phyloP scores from a whole-genome alignment of 345 rosid species.

The Raphanus sativus region DNA sequence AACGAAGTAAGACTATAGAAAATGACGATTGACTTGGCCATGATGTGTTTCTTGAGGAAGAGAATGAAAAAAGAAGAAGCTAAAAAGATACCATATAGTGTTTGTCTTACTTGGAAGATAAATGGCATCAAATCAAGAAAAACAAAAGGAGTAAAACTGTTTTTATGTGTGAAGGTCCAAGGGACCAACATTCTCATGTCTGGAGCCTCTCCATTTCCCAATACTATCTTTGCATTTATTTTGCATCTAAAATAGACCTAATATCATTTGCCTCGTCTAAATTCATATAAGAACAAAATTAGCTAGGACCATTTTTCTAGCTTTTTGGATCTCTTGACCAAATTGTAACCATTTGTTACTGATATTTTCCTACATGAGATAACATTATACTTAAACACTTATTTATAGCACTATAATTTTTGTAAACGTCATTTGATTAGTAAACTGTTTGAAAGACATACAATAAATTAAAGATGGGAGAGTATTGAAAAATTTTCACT shows the following conservation, averaged over 20 bases:
- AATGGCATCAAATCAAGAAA: conserved; percentile 18
- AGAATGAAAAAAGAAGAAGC: not conserved
- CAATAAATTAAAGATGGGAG: too few species aligned
- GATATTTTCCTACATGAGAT: not conserved
- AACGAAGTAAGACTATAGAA: conserved; percentile 15
- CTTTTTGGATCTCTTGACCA: conserved; percentile 6
- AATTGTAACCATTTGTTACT: not conserved
- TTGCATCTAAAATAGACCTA: not conserved
- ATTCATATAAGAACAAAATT: conserved; percentile 13
- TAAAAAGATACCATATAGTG: not conserved
- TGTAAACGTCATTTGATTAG: not conserved
- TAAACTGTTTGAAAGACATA: too few species aligned
- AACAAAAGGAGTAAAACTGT: conserved; percentile 20
- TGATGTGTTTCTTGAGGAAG: not conserved
- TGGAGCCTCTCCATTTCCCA: conserved; percentile 18
- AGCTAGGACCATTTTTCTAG: conserved; percentile 2
- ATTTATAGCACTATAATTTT: not conserved
- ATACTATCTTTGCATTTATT: not conserved
- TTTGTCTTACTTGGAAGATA: not conserved
- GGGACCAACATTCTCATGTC: conserved; percentile 43
- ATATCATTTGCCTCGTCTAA: conserved; percentile 1
- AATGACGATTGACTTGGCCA: conserved; percentile 28
- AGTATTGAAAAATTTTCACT: too few species aligned
- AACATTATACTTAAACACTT: not conserved
- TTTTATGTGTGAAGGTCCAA: conserved; percentile 26